Conservation (phyloP, 108 stramenopile species). For the Cyclostephanos tholiformis region DNA sequence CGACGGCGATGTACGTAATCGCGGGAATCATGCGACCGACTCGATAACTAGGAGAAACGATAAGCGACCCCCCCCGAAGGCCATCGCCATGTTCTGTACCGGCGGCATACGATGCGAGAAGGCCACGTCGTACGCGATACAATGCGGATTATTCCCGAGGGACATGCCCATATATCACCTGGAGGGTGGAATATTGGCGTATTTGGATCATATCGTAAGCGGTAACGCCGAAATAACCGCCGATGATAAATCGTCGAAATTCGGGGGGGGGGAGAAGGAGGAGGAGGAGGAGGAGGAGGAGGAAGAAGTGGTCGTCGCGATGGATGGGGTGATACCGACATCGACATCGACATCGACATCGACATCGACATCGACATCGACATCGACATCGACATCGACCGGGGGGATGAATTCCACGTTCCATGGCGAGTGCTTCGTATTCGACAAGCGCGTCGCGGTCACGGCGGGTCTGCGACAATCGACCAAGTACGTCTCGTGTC, state of each 20-base stretch:
- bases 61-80: constrained; percentile 39
- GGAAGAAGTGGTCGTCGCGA: no score
- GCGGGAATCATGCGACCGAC: neutral
- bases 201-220: constrained; percentile 64
- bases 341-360: no score
- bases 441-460: constrained; percentile 83
- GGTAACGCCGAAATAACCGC: constrained; percentile 11
- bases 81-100: constrained; percentile 95
- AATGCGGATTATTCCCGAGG: constrained; percentile 32
- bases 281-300: neutral
- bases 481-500: constrained; percentile 57
- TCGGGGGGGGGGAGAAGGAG: neutral
- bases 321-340: no score
- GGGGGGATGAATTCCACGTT: constrained; percentile 54
- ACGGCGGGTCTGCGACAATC: constrained; percentile 67
- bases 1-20: neutral
- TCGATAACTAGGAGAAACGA: constrained; percentile 9
- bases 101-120: constrained; percentile 97
- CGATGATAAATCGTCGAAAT: neutral
- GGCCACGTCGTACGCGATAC: constrained; percentile 68
- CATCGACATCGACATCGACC: neutral
- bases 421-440: constrained; percentile 86
- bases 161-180: constrained; percentile 81
- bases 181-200: constrained; percentile 88
- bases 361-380: neutral